Base-by-base conservation (phyloP, 306 rosid genomes). In the Hippophae rhamnoides region DNA sequence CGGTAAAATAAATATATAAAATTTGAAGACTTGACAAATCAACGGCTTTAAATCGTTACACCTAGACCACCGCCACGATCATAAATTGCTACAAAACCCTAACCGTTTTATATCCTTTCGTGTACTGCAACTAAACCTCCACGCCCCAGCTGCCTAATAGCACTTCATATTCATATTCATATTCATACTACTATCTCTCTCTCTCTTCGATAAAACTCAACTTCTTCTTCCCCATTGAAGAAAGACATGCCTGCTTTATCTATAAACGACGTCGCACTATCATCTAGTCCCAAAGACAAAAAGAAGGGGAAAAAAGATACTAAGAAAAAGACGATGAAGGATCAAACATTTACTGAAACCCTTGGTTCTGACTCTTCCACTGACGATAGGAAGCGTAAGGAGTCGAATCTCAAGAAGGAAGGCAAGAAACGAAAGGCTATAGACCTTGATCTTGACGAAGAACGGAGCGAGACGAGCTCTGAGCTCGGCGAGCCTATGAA, bases 391-490 rank as follows among this genome's bases (percentile, higher is more conserved):
- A 81, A 40, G 62, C 74, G 61, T 54, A 78, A 66, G 13, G 71
- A 72, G 43, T 68, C 69, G 7, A 69, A 78, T 66, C 62, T 42
- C 44, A 85, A 80, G 81, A 31, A 31, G 38, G 38, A 31, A 31
- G 38, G 38, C 38, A 31, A 31, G 5, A 90, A 87, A 83, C 82
- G 97, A 13, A 90, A 81, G 72, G 83, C 71, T 38, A 70, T 47
- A 43, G 78, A 78, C 13, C n/a, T 23, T 42, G 81, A 62, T 0
- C 76, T 38, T 9, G 87, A 72, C 7, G 79, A 76, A 6, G 70
- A 66, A 18, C 81, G 45, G 67, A 90, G 90, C 43, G 94, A 76
- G 12, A 82, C 81, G 38, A 77, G 87, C 74, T 87, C 89, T 4
- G 97, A 90, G 70, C 54, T 83, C 38, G 78, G 76, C 49, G 90